These are phyloP conservation scores for Stephania cephalantha DNA, from an alignment of 164 flowering plant species.

Conservation along the genomic window DNA sequence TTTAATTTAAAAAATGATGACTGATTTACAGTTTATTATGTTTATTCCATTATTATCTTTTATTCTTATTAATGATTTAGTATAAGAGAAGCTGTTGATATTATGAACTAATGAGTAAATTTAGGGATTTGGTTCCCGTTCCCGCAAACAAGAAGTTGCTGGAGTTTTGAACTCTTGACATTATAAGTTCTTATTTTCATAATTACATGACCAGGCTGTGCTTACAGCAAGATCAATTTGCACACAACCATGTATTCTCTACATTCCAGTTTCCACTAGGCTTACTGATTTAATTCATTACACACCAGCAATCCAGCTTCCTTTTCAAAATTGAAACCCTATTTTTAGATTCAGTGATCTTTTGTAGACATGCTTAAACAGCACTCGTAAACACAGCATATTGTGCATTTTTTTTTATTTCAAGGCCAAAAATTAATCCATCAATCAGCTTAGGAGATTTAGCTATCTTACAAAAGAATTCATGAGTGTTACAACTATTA, in stretches of 20 bases:
- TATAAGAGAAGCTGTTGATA: too few relatives aligned
- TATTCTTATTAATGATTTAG: too few relatives aligned
- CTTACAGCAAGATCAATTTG: neutral
- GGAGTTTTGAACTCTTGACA: neutral
- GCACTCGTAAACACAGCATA: neutral
- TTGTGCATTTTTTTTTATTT: neutral
- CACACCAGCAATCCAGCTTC: too few relatives aligned
- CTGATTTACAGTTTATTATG: too few relatives aligned
- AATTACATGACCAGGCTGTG: too few relatives aligned
- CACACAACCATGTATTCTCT: neutral
- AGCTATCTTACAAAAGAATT: neutral
- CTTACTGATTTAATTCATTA: neutral
- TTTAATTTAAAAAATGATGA: too few relatives aligned
- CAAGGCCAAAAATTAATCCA: neutral
- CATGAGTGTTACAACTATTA: neutral
- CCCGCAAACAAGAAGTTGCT: neutral
- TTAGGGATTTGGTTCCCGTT: neutral
- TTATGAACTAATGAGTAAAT: too few relatives aligned
- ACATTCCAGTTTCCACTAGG: neutral
- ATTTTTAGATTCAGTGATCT: neutral
- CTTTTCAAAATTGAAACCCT: too few relatives aligned
- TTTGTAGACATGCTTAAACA: neutral
- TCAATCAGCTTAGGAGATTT: neutral
- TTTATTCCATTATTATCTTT: too few relatives aligned
- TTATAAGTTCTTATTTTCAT: neutral